phyloP scores from a whole-genome alignment of 139 green algal species.

The Medakamo hakoo region DNA sequence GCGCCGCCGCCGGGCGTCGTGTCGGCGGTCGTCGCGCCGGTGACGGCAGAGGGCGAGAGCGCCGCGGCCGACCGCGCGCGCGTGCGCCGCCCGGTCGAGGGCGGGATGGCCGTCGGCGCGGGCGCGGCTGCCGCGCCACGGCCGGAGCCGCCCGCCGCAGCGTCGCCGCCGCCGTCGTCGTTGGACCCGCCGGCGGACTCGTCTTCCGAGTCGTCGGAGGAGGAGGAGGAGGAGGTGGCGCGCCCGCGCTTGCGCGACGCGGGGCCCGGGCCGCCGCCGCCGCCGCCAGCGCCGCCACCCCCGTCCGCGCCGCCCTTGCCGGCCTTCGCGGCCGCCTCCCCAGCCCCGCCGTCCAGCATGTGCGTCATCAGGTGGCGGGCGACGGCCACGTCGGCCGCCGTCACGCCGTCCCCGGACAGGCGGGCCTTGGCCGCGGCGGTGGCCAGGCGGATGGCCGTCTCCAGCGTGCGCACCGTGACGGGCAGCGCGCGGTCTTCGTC shows the following conservation, averaged over 20 bases:
- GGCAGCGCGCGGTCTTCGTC: slow-evolving; percentile 25
- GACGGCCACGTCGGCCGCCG: slow-evolving; percentile 15
- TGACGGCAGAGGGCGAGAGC: not conserved
- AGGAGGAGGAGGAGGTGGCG: not conserved
- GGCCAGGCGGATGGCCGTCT: slow-evolving; percentile 90
- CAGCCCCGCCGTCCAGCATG: slow-evolving; percentile 3
- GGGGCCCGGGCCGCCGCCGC: not conserved
- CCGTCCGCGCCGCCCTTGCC: not conserved
- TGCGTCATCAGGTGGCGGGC: slow-evolving; percentile 9
- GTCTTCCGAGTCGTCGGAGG: not conserved
- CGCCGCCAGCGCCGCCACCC: not conserved
- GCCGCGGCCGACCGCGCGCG: no score
- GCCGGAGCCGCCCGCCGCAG: not conserved
- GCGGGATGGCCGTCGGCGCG: no score
- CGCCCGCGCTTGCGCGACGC: not conserved
- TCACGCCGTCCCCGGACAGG: slow-evolving; percentile 14
- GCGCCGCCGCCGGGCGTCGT: not conserved
- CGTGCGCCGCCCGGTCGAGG: no score
- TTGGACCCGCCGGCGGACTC: not conserved
- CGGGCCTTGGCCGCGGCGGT: slow-evolving; percentile 82
- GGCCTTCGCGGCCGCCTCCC: slow-evolving; percentile 2
- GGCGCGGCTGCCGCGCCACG: no score
- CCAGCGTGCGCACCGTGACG: slow-evolving; percentile 62
- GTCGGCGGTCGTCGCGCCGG: not conserved
- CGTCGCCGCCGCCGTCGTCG: not conserved